These are phyloP conservation scores for Thalia dealbata DNA, from an alignment of 176 grass and related monocot species.

Conservation along the genomic window DNA sequence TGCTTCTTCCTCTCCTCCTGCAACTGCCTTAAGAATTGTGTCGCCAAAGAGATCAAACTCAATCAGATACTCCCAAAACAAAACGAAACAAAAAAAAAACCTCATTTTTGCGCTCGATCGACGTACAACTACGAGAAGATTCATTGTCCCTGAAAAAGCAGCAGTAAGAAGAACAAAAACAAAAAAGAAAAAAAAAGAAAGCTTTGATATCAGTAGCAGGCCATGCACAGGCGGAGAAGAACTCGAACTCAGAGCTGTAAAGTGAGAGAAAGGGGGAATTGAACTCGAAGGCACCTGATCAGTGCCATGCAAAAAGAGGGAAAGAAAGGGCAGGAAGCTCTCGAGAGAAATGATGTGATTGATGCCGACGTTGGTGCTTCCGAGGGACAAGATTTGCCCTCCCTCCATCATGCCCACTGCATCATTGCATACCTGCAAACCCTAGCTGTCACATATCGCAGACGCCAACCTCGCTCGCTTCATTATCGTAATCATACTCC, in stretches of 20 bases:
- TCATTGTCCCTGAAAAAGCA: no score
- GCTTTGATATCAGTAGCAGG: no score
- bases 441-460: neutral
- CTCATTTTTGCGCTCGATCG: no score
- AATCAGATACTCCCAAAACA: no score
- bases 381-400: neutral
- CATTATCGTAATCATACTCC: neutral
- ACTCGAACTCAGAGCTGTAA: neutral
- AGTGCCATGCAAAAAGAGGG: constrained; percentile 1
- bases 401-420: neutral
- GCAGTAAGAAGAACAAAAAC: no score
- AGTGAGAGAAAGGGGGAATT: neutral
- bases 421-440: neutral
- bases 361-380: neutral
- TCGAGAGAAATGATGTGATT: neutral
- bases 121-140: no score
- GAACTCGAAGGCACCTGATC: neutral
- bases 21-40: neutral
- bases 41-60: neutral
- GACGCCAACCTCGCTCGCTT: neutral
- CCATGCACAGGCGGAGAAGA: neutral
- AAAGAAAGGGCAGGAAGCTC: neutral
- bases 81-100: no score
- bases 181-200: no score
- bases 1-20: neutral